Conservation (phyloP, 2,329 filamentous ascomycete genomes). For the Talaromyces sp. region DNA sequence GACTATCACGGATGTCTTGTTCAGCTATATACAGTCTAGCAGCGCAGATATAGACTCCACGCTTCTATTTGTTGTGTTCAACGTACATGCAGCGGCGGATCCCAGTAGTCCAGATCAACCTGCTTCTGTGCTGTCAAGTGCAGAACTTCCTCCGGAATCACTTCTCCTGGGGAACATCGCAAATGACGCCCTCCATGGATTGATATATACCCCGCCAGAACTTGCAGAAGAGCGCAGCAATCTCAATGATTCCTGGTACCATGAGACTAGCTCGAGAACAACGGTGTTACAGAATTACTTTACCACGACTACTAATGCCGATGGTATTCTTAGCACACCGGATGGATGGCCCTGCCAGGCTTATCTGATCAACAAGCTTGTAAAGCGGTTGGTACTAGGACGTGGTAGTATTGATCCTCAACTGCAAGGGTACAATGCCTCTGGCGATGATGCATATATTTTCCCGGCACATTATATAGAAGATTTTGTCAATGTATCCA, state of each 20-base stretch:
- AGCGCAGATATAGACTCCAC: conserved; percentile 55
- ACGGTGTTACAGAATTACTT: conserved; percentile 54
- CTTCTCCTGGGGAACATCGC: conserved; percentile 50
- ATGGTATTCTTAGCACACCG: conserved; percentile 46
- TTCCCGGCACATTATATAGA: conserved; percentile 51
- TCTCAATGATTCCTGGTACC: conserved; percentile 59
- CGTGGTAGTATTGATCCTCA: conserved; percentile 58
- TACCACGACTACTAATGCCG: conserved; percentile 34
- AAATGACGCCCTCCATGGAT: conserved; percentile 46
- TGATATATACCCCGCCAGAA: conserved; percentile 53
- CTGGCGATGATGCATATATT: conserved; percentile 49
- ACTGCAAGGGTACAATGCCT: conserved; percentile 55
- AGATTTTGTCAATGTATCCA: conserved; percentile 32
- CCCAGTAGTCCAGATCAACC: conserved; percentile 41
- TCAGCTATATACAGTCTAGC: conserved; percentile 53
- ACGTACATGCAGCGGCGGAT: conserved; percentile 57
- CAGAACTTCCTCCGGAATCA: conserved; percentile 43
- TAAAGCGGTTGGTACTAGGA: conserved; percentile 54
- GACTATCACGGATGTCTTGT: conserved; percentile 49
- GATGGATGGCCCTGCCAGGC: conserved; percentile 64
- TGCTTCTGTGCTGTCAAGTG: conserved; percentile 39
- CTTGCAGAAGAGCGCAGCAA: conserved; percentile 53
- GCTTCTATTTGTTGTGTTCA: conserved; percentile 54
- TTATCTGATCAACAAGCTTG: conserved; percentile 54
- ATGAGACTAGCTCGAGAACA: conserved; percentile 36